Evolutionary conservation across 805 yeast genomes (phyloP), one percentile per base, ranked within the genome.

Genomic region (Phaffomyces opuntiae): DNA sequence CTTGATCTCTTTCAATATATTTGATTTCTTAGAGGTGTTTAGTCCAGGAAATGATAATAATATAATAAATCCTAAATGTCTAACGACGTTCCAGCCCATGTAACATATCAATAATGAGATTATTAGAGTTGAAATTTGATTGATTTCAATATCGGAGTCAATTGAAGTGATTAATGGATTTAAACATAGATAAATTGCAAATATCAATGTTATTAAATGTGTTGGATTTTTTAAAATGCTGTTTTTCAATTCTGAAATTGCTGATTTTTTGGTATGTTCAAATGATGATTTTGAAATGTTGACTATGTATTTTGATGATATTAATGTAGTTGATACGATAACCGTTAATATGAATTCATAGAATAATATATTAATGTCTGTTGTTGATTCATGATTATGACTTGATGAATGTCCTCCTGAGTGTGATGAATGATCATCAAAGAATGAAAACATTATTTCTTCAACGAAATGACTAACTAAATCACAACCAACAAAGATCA

Each of bases 401-500:
- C 56, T 51, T 7, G 53, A 31, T 8, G 46, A 25, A 16, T 53
- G 53, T 7, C 40, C 42, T 29, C 50, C 51, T 7, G 46, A 31
- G 4, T 40, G 16, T 9, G 45, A 9, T 9, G 37, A 12, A 9
- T 5, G 44, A n/a, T 36, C 37, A 9, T 62, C 66, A 24, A 67
- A 66, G 39, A 68, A 56, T 8, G 65, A 40, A 3, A 66, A 66
- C 29, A 83, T 77, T 26, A 79, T 55, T 51, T 87, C 96, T 63
- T 91, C 97, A 16, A 87, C 55, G n/a, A 86, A 72, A 63, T 91
- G 99, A 40, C 95, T 87, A 39, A 87, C 67, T 43, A 93, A 69
- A 63, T 91, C 98, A 43, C 88, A 77, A 0, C 98, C 97, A 49
- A 91, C 95, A 76, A 90, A 91, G 24, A 90, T 70, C 49, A 91